Base-by-base conservation (phyloP, 345 rosid genomes). In the Salix udensis region DNA sequence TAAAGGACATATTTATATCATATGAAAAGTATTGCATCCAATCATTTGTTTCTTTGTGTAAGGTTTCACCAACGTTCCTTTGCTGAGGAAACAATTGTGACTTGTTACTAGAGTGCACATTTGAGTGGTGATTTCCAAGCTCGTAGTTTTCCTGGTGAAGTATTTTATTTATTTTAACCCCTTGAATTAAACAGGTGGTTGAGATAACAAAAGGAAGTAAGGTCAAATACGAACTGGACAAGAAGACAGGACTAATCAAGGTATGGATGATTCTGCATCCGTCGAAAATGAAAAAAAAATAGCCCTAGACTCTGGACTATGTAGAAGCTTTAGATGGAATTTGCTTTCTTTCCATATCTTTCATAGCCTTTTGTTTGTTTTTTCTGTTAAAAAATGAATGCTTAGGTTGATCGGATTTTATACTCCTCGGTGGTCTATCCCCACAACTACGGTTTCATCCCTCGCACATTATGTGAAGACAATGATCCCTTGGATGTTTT, bases 381-480 rank as follows among this genome's bases (percentile, higher is more conserved):
- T 69, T 28, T 48, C 24, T 66, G 65, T 83, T 30, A 65, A 46
- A 67, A 72, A 67, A 72, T 70, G 23, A 24, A 73, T 81, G 74
- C 62, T 80, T 76, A 92, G 98, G 98, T 95, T 61, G 98, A 95
- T 74, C 86, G 98, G 14, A 48, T 95, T 67, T 80, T 95, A 69
- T 95, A 93, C 82, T 95, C 98, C 6, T 95, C 98, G 0, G 98
- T 95, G 75, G 98, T 95, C n/a, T 95, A 95, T 81, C 98, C 98
- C 53, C 98, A 95, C 77, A 95, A 95, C 90, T 95, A 95, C n/a
- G 98, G 98, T 55, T 95, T 95, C 85, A 88, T 93, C 73, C 98
- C 98, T 11, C 84, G 98, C 74, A 90, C 98, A 21, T 82, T 95
- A 73, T 93, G 98, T 80, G 98, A 95, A 86, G 98, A 95, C 82